phyloP scores from a whole-genome alignment of 1,284 basidiomycete genomes.

The Cryptococcus deneoformans region DNA sequence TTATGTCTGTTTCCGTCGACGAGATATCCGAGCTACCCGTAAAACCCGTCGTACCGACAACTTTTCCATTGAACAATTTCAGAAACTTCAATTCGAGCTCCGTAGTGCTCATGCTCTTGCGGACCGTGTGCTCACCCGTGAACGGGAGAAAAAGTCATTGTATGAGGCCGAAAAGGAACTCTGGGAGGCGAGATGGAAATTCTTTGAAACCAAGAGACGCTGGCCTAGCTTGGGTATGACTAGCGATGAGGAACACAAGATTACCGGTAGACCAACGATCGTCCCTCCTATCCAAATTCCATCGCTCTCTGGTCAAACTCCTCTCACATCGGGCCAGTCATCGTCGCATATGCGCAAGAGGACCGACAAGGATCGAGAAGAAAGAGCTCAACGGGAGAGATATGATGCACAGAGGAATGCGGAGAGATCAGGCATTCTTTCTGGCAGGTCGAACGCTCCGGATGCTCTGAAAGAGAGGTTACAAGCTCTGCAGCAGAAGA shows the following conservation, averaged over 20 bases:
- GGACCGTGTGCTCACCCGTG: conserved; percentile 65
- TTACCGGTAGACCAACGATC: conserved; percentile 35
- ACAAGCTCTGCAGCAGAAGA: conserved; percentile 59
- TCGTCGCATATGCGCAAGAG: conserved; percentile 20
- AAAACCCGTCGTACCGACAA: conserved; percentile 91
- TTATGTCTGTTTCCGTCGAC: conserved; percentile 95
- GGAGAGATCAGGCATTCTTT: conserved; percentile 19
- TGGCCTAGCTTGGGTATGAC: conserved; percentile 65
- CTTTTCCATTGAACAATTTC: conserved; percentile 81
- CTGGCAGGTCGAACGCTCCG: conserved; percentile 37
- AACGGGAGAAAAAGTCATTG: conserved; percentile 67
- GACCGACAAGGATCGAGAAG: conserved; percentile 40
- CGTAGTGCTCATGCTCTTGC: conserved; percentile 69
- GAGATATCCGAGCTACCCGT: conserved; percentile 89
- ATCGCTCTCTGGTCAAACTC: conserved; percentile 11
- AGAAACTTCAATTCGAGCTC: conserved; percentile 75
- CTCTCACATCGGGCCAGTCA: conserved; percentile 9
- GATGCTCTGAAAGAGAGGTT: conserved; percentile 57
- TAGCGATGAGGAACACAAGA: conserved; percentile 71
- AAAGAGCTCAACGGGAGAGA: conserved; percentile 40
- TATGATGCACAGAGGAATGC: conserved; percentile 24
- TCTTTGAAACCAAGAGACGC: conserved; percentile 77
- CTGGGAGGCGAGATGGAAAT: conserved; percentile 72
- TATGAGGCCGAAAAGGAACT: conserved; percentile 61
- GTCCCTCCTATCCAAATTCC: conserved; percentile 14